Percentiles rank a stretch among this genome's conserved stretches.
These are phyloP conservation scores for Oryza brachyantha DNA, from an alignment of 176 grass and related monocot genomes.

Conservation along the genomic window DNA sequence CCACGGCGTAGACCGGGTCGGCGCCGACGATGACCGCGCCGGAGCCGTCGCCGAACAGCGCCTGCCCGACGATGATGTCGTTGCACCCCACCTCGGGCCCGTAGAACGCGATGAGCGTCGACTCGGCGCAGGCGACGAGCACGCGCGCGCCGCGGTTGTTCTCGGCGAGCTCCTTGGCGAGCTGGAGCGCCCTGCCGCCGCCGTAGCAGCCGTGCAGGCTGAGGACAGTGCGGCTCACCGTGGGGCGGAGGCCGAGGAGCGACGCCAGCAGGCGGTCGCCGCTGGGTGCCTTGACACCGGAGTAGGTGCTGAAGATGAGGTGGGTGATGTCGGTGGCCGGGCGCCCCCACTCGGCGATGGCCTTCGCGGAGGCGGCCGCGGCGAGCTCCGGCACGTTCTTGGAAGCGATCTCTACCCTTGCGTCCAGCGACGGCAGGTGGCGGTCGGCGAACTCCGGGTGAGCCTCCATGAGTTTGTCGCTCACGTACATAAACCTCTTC, in stretches of 20 bases:
- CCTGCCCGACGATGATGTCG: slow-evolving; percentile 48
- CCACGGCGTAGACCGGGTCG: slow-evolving; percentile 28
- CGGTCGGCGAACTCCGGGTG: slow-evolving; percentile 18
- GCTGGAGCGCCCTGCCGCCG: slow-evolving; percentile 34
- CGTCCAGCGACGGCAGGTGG: slow-evolving; percentile 29
- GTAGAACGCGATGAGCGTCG: slow-evolving; percentile 40
- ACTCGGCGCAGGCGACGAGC: slow-evolving; percentile 50
- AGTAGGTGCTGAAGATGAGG: slow-evolving; percentile 39
- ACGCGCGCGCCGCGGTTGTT: slow-evolving; percentile 57
- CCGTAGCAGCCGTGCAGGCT: slow-evolving; percentile 34
- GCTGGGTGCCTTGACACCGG: slow-evolving; percentile 32
- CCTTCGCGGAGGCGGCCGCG: slow-evolving; percentile 24
- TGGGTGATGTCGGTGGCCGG: slow-evolving; percentile 46
- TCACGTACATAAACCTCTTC: slow-evolving; percentile 28
- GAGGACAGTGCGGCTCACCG: not conserved
- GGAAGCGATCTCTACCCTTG: slow-evolving; percentile 13
- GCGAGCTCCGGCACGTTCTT: slow-evolving; percentile 40
- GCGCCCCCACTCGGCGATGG: slow-evolving; percentile 53
- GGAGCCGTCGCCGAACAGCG: slow-evolving; percentile 48
- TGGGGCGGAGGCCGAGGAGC: slow-evolving; percentile 40
- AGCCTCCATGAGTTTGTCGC: slow-evolving; percentile 10
- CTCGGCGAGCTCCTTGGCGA: slow-evolving; percentile 73
- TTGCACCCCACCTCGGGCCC: slow-evolving; percentile 22
- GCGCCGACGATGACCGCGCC: slow-evolving; percentile 50
- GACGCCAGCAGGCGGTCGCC: slow-evolving; percentile 29